phyloP scores from a whole-genome alignment of 129 eudicot species.

The Daucus carota region DNA sequence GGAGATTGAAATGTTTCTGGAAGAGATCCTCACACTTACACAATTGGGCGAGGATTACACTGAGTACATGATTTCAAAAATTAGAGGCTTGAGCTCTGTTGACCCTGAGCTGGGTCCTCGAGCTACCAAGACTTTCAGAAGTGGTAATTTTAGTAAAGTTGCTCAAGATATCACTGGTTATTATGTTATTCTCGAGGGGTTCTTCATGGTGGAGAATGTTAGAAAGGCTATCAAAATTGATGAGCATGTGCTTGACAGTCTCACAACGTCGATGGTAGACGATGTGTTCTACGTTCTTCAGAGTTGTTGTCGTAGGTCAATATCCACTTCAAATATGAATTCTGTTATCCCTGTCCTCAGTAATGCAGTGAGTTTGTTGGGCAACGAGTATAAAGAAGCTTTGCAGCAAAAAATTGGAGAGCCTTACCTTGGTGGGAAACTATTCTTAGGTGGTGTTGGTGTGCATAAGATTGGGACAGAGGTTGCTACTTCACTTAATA shows the following conservation, averaged over 20 bases:
- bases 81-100: conserved; percentile 52
- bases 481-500: conserved; percentile 78
- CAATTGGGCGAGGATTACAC: conserved; percentile 84
- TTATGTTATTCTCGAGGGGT: conserved; percentile 76
- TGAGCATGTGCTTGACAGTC: conserved; percentile 66
- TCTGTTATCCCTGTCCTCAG: conserved; percentile 69
- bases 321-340: conserved; percentile 63
- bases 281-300: conserved; percentile 84
- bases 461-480: conserved; percentile 70
- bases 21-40: conserved; percentile 62
- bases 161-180: conserved; percentile 70
- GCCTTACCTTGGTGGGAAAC: conserved; percentile 72
- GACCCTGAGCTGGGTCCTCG: conserved; percentile 73
- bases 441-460: conserved; percentile 75
- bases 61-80: conserved; percentile 69
- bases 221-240: conserved; percentile 83
- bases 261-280: conserved; percentile 89
- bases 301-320: conserved; percentile 76
- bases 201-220: conserved; percentile 89
- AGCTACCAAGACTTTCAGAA: conserved; percentile 75
- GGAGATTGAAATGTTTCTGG: conserved; percentile 63
- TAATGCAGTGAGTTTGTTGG: conserved; percentile 65
- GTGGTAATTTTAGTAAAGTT: conserved; percentile 75
- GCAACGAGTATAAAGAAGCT: conserved; percentile 73
- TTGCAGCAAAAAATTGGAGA: conserved; percentile 78